Evolutionary conservation across 495 filamentous ascomycete species (phyloP).

Genomic region (Sabuloglossum arenarium): DNA sequence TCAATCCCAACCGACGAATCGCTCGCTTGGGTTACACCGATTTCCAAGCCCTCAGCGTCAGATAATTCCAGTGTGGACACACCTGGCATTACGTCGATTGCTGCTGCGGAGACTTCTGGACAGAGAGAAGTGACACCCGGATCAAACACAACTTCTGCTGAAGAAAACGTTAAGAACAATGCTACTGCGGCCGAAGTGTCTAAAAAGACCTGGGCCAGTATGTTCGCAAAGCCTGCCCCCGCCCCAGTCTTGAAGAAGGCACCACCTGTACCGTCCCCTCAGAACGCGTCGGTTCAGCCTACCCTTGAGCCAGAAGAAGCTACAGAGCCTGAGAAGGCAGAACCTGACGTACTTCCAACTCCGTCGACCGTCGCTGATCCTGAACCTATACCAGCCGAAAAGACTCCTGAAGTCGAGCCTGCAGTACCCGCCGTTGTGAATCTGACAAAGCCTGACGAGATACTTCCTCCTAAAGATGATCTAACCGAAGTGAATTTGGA

Average conservation of each 20-base stretch:
- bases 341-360: background rate
- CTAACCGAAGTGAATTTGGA: slow-evolving; percentile 85
- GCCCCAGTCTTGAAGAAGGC: slow-evolving; percentile 11
- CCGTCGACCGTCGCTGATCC: background rate
- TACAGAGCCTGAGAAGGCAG: background rate
- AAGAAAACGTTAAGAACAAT: slow-evolving; percentile 2
- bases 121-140: background rate
- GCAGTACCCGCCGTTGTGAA: background rate
- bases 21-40: background rate
- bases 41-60: background rate
- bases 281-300: slow-evolving; percentile 6
- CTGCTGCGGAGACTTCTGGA: background rate
- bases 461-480: slow-evolving; percentile 48
- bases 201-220: slow-evolving; percentile 43
- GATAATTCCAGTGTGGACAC: background rate
- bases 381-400: background rate
- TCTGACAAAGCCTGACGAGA: slow-evolving; percentile 11
- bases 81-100: background rate
- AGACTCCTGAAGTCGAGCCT: background rate
- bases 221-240: slow-evolving; percentile 29
- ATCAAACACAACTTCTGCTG: slow-evolving; percentile 6
- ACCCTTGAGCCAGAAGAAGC: background rate
- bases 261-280: slow-evolving; percentile 7
- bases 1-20: slow-evolving; percentile 12
- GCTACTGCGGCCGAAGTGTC: slow-evolving; percentile 16